Evolutionary conservation across 2,329 filamentous ascomycete species (phyloP).

Genomic region (Nemania sp.): DNA sequence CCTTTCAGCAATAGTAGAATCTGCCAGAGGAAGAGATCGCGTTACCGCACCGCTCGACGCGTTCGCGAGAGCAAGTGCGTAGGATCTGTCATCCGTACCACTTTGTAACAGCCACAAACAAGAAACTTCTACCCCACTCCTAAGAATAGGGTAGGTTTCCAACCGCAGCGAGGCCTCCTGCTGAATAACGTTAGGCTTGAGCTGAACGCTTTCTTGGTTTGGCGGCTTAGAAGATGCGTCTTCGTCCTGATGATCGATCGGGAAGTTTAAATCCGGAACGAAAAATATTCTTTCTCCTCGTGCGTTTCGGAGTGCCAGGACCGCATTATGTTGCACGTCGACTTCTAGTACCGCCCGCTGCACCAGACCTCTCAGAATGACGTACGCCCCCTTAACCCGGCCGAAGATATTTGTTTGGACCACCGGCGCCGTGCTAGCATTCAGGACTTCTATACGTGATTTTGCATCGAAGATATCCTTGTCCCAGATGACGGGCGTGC

Average conservation of each 20-base stretch:
- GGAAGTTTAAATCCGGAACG: background rate
- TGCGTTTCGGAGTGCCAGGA: background rate
- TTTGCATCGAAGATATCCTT: background rate
- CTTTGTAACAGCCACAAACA: background rate
- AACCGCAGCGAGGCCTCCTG: background rate
- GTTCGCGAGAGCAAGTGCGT: background rate
- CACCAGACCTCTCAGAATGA: background rate
- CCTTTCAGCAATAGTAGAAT: no score
- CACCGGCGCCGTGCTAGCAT: background rate
- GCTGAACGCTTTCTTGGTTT: background rate
- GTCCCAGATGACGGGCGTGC: background rate
- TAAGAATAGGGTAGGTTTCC: background rate
- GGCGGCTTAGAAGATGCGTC: background rate
- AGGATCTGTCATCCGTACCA: background rate
- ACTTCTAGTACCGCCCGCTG: conserved; percentile 3
- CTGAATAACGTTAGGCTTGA: background rate
- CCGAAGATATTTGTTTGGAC: background rate
- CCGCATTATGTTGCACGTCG: background rate
- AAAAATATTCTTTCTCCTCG: background rate
- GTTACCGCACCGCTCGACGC: background rate
- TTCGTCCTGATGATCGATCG: background rate
- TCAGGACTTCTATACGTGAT: background rate
- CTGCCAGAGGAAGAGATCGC: no score
- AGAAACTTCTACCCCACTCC: background rate
- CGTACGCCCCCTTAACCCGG: background rate